Percentiles rank a stretch among this genome's conserved stretches.
Conservation (phyloP, 768 basidiomycete species). For the Amanita polypyramis region DNA sequence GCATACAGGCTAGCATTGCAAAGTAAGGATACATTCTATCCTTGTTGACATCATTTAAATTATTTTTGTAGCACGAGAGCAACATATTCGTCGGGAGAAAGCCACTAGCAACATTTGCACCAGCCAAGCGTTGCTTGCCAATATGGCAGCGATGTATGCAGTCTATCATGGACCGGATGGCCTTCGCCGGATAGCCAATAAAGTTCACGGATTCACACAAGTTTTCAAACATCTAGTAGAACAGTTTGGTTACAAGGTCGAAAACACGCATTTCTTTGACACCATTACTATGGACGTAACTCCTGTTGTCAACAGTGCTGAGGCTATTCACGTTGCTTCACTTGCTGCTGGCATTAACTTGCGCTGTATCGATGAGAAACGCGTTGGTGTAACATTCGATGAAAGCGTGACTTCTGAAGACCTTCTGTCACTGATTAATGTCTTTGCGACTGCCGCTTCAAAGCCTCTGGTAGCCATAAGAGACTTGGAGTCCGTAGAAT, state of each 20-base stretch:
- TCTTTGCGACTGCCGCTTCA: constrained; percentile 64
- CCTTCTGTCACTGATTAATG: constrained; percentile 66
- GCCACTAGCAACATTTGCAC: constrained; percentile 99
- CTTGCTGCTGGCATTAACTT: constrained; percentile 68
- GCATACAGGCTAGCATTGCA: constrained; percentile 93
- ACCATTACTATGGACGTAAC: constrained; percentile 76
- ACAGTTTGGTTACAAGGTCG: constrained; percentile 60
- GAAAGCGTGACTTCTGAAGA: constrained; percentile 78
- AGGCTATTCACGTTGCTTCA: constrained; percentile 61
- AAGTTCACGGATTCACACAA: constrained; percentile 83
- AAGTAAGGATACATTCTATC: constrained; percentile 42
- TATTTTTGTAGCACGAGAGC: constrained; percentile 68
- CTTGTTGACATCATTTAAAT: not conserved
- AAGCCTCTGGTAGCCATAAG: constrained; percentile 33
- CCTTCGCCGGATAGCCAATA: constrained; percentile 73
- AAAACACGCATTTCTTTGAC: constrained; percentile 82
- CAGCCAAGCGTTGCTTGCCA: constrained; percentile 93
- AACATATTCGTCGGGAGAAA: constrained; percentile 95
- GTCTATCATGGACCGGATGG: constrained; percentile 92
- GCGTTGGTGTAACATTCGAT: constrained; percentile 85
- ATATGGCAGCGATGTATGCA: constrained; percentile 99
- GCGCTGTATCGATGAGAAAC: constrained; percentile 60
- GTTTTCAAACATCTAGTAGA: constrained; percentile 62
- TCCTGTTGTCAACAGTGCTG: constrained; percentile 39
- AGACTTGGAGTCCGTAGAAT: constrained; percentile 33